Evolutionary conservation across 768 basidiomycete genomes (phyloP).

Genomic region (Jaapia argillacea): DNA sequence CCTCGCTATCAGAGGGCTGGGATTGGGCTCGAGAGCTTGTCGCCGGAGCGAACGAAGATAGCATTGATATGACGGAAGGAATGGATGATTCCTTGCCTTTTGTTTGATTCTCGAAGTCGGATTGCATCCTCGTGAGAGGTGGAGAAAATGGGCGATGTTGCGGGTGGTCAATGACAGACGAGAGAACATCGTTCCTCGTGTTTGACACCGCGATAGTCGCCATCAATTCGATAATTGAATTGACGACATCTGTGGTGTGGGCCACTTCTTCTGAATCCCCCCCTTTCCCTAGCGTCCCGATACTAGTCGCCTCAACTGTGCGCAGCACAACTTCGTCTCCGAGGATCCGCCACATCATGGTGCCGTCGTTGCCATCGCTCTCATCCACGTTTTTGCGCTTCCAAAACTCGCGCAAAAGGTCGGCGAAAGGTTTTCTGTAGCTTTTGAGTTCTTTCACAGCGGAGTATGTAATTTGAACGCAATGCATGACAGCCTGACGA

Average conservation of each 20-base stretch:
- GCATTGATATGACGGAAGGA: slow-evolving; percentile 53
- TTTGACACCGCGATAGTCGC: slow-evolving; percentile 20
- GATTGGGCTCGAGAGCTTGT: slow-evolving; percentile 60
- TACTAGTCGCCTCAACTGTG: slow-evolving; percentile 25
- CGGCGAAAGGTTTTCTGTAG: slow-evolving; percentile 44
- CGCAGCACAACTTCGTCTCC: slow-evolving; percentile 61
- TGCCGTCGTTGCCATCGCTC: slow-evolving; percentile 19
- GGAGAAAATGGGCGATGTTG: slow-evolving; percentile 44
- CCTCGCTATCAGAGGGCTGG: slow-evolving; percentile 29
- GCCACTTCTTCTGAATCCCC: slow-evolving; percentile 5
- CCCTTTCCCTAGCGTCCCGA: background rate
- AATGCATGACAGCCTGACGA: slow-evolving; percentile 43
- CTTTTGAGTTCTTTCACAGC: slow-evolving; percentile 59
- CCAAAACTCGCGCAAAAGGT: slow-evolving; percentile 47
- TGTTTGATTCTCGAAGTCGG: slow-evolving; percentile 32
- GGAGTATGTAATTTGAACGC: slow-evolving; percentile 49
- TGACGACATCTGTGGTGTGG: slow-evolving; percentile 11
- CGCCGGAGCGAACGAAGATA: slow-evolving; percentile 55
- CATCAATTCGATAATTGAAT: slow-evolving; percentile 28
- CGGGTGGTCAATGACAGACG: background rate
- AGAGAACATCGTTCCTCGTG: background rate
- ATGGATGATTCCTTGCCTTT: slow-evolving; percentile 36
- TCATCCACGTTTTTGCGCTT: slow-evolving; percentile 18
- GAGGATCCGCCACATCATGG: slow-evolving; percentile 44
- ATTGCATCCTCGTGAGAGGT: slow-evolving; percentile 45